phyloP scores from a whole-genome alignment of 1,284 basidiomycete genomes.

The Phlebopus sp. region DNA sequence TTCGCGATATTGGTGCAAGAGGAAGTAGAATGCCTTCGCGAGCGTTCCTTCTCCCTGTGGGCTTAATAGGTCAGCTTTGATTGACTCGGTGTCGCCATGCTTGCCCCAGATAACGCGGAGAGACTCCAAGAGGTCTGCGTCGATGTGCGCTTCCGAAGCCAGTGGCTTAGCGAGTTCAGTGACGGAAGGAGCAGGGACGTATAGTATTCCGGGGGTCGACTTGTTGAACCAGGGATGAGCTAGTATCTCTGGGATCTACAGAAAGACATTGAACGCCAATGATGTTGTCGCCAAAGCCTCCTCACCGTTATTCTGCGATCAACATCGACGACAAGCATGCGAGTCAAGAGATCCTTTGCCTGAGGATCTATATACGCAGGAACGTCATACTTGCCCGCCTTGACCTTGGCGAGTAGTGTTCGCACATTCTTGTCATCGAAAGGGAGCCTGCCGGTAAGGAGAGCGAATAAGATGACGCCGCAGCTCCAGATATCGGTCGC shows the following conservation, averaged over 20 bases:
- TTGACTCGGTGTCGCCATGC: conserved; percentile 54
- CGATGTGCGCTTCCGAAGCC: conserved; percentile 70
- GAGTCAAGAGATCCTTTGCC: conserved; percentile 72
- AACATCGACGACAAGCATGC: conserved; percentile 93
- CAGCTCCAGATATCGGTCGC: conserved; percentile 96
- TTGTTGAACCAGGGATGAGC: conserved; percentile 79
- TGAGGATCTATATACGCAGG: conserved; percentile 70
- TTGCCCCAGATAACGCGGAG: conserved; percentile 87
- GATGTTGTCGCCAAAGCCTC: conserved; percentile 9
- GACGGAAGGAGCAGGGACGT: conserved; percentile 64
- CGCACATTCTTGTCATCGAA: conserved; percentile 89
- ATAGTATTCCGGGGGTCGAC: conserved; percentile 47
- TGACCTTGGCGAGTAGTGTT: conserved; percentile 86
- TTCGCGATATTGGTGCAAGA: conserved; percentile 79
- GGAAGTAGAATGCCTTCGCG: conserved; percentile 92
- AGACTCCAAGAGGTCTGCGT: conserved; percentile 84
- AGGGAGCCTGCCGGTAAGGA: conserved; percentile 84
- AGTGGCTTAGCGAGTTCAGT: conserved; percentile 65
- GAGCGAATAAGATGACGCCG: conserved; percentile 85
- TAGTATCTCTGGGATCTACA: conserved; percentile 85
- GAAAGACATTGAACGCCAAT: conserved; percentile 8
- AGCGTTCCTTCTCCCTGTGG: conserved; percentile 67
- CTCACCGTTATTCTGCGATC: conserved; percentile 80
- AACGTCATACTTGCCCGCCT: conserved; percentile 82
- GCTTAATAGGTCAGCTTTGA: conserved; percentile 63